A percentile compares a stretch with the other conserved stretches of the same genome.
Conservation (phyloP, 805 yeast genomes). For the Candida palmyrensis region DNA sequence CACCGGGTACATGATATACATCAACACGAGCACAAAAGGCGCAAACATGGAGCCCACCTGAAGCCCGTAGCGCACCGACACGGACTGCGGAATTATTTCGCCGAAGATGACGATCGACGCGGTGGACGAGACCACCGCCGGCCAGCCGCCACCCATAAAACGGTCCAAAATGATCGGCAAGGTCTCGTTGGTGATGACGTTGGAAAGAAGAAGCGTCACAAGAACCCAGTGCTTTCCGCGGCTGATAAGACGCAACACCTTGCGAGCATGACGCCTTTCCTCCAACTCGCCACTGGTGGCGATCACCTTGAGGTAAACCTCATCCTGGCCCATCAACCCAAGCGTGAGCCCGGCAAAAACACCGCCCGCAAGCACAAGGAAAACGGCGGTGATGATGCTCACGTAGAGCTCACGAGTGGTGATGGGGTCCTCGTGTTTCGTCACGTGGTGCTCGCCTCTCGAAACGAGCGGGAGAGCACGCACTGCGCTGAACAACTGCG, state of each 20-base stretch:
- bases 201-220: constrained; percentile 78
- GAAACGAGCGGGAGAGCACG: constrained; percentile 26
- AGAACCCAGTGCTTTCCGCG: constrained; percentile 95
- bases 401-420: constrained; percentile 39
- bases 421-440: constrained; percentile 13
- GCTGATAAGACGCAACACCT: constrained; percentile 66
- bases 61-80: constrained; percentile 89
- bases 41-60: constrained; percentile 87
- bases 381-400: constrained; percentile 49
- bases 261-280: constrained; percentile 66
- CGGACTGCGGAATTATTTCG: constrained; percentile 91
- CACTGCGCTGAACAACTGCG: constrained; percentile 28
- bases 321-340: constrained; percentile 98
- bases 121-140: constrained; percentile 92
- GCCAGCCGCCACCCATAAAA: constrained; percentile 95
- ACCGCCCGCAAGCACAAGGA: constrained; percentile 73
- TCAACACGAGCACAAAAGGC: constrained; percentile 77
- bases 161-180: constrained; percentile 91
- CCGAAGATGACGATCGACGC: constrained; percentile 91
- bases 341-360: constrained; percentile 93
- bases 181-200: constrained; percentile 91
- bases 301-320: constrained; percentile 86
- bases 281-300: constrained; percentile 73
- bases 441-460: constrained; percentile 8
- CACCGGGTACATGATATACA: constrained; percentile 88